Evolutionary conservation across 2,329 filamentous ascomycete genomes (phyloP).

Genomic region (Alternaria sp.): DNA sequence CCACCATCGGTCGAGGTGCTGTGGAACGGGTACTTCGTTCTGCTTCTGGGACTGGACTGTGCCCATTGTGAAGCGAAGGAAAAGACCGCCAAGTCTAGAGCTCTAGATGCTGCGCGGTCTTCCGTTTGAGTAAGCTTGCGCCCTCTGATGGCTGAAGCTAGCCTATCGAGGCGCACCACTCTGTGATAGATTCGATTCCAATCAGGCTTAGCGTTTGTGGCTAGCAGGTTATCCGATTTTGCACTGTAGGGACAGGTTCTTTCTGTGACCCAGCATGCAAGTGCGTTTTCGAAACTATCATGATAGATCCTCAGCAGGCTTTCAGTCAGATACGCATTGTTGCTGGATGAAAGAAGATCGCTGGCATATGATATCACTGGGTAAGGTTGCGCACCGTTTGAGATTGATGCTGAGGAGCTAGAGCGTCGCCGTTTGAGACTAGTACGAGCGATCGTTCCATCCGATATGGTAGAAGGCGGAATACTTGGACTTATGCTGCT

Average conservation of each 20-base stretch:
- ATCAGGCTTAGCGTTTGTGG: slow-evolving; percentile 48
- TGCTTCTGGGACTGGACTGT: slow-evolving; percentile 36
- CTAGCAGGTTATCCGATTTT: slow-evolving; percentile 32
- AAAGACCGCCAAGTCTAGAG: slow-evolving; percentile 59
- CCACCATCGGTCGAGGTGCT: slow-evolving; percentile 12
- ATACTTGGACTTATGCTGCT: background rate
- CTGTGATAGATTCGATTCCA: slow-evolving; percentile 62
- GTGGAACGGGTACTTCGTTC: slow-evolving; percentile 39
- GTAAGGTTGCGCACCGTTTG: slow-evolving; percentile 26
- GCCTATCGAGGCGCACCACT: slow-evolving; percentile 57
- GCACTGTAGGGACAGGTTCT: slow-evolving; percentile 60
- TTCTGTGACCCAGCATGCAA: slow-evolving; percentile 63
- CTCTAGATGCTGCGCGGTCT: slow-evolving; percentile 54
- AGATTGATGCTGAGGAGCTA: slow-evolving; percentile 27
- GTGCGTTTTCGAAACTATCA: slow-evolving; percentile 60
- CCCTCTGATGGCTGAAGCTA: slow-evolving; percentile 51
- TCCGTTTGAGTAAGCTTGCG: slow-evolving; percentile 52
- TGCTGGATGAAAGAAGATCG: slow-evolving; percentile 43
- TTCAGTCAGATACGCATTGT: slow-evolving; percentile 52
- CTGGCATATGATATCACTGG: slow-evolving; percentile 30
- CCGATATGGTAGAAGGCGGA: slow-evolving; percentile 5
- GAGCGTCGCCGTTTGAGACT: slow-evolving; percentile 35
- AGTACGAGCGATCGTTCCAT: slow-evolving; percentile 14
- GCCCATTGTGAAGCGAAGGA: slow-evolving; percentile 62
- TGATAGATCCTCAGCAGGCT: slow-evolving; percentile 60